Evolutionary conservation across 23 red algal species (phyloP), one percentile per base, ranked within the genome.

Genomic region (Chondrus crispus): DNA sequence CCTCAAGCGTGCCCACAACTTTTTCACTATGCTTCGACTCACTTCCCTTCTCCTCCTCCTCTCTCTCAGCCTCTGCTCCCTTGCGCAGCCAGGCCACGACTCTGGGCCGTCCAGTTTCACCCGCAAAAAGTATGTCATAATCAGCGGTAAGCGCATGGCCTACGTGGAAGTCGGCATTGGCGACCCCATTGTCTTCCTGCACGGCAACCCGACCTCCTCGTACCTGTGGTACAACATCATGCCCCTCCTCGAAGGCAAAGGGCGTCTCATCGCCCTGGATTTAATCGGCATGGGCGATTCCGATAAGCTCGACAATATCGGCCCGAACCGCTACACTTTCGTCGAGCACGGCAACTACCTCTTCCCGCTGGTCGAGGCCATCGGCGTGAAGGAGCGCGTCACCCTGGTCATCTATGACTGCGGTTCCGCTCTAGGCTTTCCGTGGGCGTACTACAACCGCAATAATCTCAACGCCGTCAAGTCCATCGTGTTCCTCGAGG

Each of bases 141-240:
- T 77, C 22, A 42, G 43, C 44, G 38, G 38, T 38, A 26, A 77
- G 13, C 26, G 26, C 38, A 77, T 77, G 71, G 71, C 71, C 13
- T 77, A 77, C 44, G 71, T 77, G 24, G 71, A 77, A 48, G 71
- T 77, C 8, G 71, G 44, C 9, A 35, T 37, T 46, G 71, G 71
- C 28, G 71, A 77, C 44, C 71, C 71, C 8, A 77, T 77, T 40
- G 37, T 77, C 13, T 77, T 77, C 71, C 71, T 77, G n/a, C 71
- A 77, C 22, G 71, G 71, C 37, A 77, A 77, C 43, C 71, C 71
- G 29, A 77, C 71, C 37, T 77, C 71, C 12, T 77, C 71, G 26
- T 77, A 39, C 20, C 71, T 77, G 9, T 77, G 71, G 71, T 24
- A 37, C 37, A 77, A 77, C 38, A 48, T 77, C 43, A 26, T 77